Conservation (phyloP, 441 rosid species). For the Euphorbia corollata region DNA sequence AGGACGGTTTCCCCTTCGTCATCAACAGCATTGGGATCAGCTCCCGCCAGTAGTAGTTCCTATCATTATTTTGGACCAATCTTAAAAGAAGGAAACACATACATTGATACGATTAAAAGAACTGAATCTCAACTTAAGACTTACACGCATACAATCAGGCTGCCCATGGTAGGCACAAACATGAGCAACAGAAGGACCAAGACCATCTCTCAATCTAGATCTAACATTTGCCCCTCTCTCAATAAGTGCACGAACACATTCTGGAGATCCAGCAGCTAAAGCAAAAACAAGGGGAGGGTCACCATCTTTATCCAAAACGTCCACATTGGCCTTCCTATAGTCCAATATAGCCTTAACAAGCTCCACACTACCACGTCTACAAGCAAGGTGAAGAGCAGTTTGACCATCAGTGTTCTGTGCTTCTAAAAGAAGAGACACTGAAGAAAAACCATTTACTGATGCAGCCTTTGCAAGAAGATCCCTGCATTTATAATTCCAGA, state of each 20-base stretch:
- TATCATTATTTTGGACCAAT: conserved; percentile 28
- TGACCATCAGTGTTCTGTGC: conserved; percentile 93
- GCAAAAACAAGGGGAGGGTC: conserved; percentile 99
- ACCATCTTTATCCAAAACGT: conserved; percentile 90
- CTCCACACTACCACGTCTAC: conserved; percentile 92
- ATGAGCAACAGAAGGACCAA: conserved; percentile 96
- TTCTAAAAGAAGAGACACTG: conserved; percentile 55
- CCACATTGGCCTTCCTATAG: conserved; percentile 64
- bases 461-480: conserved; percentile 73
- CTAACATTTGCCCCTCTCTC: conserved; percentile 72
- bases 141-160: conserved; percentile 97
- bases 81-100: conserved; percentile 14
- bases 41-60: conserved; percentile 95
- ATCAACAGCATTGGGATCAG: conserved; percentile 99
- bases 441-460: conserved; percentile 39
- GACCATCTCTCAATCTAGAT: conserved; percentile 86
- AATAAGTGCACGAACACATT: conserved; percentile 84
- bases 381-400: conserved; percentile 94
- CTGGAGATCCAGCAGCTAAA: conserved; percentile 96
- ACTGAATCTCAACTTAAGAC: conserved; percentile 30
- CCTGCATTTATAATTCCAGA: conserved; percentile 30
- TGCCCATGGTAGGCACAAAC: conserved; percentile 99
- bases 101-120: conserved; percentile 7
- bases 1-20: conserved; percentile 98
- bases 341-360: conserved; percentile 78